phyloP scores from a whole-genome alignment of 192 early-diverging fungal genomes.

The Rhizophagus clarus region DNA sequence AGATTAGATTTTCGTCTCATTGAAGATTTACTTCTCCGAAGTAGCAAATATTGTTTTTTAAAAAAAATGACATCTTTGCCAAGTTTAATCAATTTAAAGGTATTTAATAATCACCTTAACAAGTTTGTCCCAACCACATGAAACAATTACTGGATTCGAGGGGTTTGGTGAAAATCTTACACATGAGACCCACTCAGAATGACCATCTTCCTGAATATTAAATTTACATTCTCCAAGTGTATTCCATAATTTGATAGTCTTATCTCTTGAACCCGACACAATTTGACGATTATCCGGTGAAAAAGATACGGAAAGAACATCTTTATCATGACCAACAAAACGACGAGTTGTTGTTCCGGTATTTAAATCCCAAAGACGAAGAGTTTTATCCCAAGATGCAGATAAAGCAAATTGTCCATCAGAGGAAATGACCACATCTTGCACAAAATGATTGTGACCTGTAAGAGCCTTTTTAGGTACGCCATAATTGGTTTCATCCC shows the following conservation, averaged over 20 bases:
- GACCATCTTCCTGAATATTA: slow-evolving; percentile 95
- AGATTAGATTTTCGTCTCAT: slow-evolving; percentile 66
- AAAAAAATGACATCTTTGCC: slow-evolving; percentile 16
- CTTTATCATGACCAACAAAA: slow-evolving; percentile 96
- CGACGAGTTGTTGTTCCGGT: slow-evolving; percentile 93
- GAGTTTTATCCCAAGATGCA: slow-evolving; percentile 99
- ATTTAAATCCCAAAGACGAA: slow-evolving; percentile 98
- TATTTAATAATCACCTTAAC: slow-evolving; percentile 83
- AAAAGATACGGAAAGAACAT: slow-evolving; percentile 99
- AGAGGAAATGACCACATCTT: slow-evolving; percentile 97
- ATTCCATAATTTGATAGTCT: slow-evolving; percentile 99
- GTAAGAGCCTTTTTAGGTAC: slow-evolving; percentile 84
- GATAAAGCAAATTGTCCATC: slow-evolving; percentile 99
- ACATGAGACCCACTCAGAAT: slow-evolving; percentile 99
- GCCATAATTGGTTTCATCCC: slow-evolving; percentile 93
- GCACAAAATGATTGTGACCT: slow-evolving; percentile 99
- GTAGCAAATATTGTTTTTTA: slow-evolving; percentile 67
- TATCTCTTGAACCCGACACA: slow-evolving; percentile 97
- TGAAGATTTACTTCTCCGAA: slow-evolving; percentile 61
- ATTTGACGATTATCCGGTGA: slow-evolving; percentile 99
- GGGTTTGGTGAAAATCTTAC: slow-evolving; percentile 99
- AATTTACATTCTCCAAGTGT: slow-evolving; percentile 99
- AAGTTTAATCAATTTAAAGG: background rate
- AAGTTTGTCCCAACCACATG: slow-evolving; percentile 98
- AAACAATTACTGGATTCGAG: slow-evolving; percentile 96